Evolutionary conservation across 345 rosid species (phyloP), one percentile per base, ranked within the genome.

Genomic region (Ceriops tagal): DNA sequence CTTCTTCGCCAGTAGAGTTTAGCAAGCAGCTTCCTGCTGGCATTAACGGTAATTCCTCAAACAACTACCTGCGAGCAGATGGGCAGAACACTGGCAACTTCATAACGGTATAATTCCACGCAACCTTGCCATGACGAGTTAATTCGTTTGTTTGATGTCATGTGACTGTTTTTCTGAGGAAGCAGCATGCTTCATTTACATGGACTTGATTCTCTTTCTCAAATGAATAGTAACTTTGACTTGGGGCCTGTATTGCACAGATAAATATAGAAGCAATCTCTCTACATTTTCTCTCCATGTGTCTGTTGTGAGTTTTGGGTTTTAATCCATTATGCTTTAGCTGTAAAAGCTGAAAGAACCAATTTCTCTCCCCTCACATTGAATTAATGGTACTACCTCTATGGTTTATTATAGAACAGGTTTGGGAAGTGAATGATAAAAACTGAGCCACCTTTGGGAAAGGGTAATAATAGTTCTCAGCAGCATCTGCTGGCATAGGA

Each of bases 31-130:
- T 84, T 62, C 92, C 93, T 67, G 93, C 90, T 53, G 93, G 93
- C 53, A 82, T 84, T 47, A 85, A 77, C 58, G 82, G 88, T 52
- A 64, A 78, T 71, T 81, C 93, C 47, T 8, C 88, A 32, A 91
- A 91, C 83, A 91, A 88, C 76, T 84, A 88, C 68, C n/a, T 80
- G 80, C 85, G 91, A 11, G 88, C 92, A 51, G 93, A 91, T 84
- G 89, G 91, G 56, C 97, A 89, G 82, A 91, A 91, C 79, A 74
- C 89, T 46, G 88, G 95, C 79, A 91, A 87, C 84, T 88, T 91
- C 81, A 69, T 91, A 78, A 88, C 89, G 83, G 97, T 91, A 82
- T 67, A 60, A 30, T 62, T 47, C 53, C 43, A 20, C 8, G 21
- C 47, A 16, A 21, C 64, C 32, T 8, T 62, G 19, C 6, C 27